Conservation (phyloP, 192 early-diverging fungal species). For the Chytriomyces sp. region DNA sequence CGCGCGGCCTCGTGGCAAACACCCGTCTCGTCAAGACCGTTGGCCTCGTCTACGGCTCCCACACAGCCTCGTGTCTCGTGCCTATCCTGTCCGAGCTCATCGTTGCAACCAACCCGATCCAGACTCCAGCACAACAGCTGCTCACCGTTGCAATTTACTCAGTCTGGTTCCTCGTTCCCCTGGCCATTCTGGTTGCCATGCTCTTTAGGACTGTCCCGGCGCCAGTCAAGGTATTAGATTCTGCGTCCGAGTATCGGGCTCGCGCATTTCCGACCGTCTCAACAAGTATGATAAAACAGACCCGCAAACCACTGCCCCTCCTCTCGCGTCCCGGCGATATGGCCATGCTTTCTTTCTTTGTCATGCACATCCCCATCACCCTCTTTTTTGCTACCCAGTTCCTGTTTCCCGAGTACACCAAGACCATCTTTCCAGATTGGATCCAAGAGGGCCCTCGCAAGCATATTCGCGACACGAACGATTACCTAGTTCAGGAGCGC, state of each 20-base stretch:
- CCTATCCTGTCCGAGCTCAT: constrained; percentile 7
- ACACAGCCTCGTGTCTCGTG: not conserved
- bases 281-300: too few relatives aligned
- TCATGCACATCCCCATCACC: constrained; percentile 33
- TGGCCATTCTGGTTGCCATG: not conserved
- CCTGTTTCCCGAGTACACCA: constrained; percentile 10
- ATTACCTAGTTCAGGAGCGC: constrained; percentile 15
- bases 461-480: constrained; percentile 11
- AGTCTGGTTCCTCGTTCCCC: constrained; percentile 4
- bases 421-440: not conserved
- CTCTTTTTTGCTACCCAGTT: constrained; percentile 28
- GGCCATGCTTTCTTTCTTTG: constrained; percentile 30
- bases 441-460: not conserved
- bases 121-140: not conserved
- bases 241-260: too few relatives aligned
- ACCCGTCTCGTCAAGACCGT: not conserved
- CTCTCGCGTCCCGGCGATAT: constrained; percentile 16
- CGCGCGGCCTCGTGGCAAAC: not conserved
- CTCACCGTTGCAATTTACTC: not conserved
- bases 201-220: too few relatives aligned
- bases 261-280: too few relatives aligned
- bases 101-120: not conserved
- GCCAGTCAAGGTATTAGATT: too few relatives aligned
- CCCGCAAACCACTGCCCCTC: too few relatives aligned
- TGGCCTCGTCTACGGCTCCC: not conserved